phyloP scores from a whole-genome alignment of 768 basidiomycete genomes.

The Termitomyces titanicus region DNA sequence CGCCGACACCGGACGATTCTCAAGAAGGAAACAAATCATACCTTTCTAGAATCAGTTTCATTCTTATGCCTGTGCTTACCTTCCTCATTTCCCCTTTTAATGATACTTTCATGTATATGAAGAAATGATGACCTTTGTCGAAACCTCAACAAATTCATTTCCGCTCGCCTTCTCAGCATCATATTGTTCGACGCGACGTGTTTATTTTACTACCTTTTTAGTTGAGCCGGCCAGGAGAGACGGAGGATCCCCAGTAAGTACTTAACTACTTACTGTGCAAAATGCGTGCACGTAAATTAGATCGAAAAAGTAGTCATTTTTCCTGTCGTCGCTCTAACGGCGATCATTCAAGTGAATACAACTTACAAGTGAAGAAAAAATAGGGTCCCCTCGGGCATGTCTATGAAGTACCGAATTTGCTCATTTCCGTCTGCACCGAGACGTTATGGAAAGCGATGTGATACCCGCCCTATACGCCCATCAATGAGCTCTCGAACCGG shows the following conservation, averaged over 20 bases:
- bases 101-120: background rate
- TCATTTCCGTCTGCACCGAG: background rate
- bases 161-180: background rate
- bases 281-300: too few relatives aligned
- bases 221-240: background rate
- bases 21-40: background rate
- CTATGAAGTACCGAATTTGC: background rate
- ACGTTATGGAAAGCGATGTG: background rate
- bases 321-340: background rate
- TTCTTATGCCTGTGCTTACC: too few relatives aligned
- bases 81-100: background rate
- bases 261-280: too few relatives aligned
- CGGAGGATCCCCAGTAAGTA: background rate
- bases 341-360: background rate
- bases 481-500: background rate
- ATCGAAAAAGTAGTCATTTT: background rate
- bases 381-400: background rate
- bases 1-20: background rate
- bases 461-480: background rate
- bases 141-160: background rate
- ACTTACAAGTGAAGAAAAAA: background rate
- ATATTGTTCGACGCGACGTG: too few relatives aligned
- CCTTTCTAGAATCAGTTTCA: background rate
- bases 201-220: background rate
- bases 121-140: background rate